Base-by-base conservation (phyloP, 2,329 filamentous ascomycete species). In the Pochonia chlamydosporia region DNA sequence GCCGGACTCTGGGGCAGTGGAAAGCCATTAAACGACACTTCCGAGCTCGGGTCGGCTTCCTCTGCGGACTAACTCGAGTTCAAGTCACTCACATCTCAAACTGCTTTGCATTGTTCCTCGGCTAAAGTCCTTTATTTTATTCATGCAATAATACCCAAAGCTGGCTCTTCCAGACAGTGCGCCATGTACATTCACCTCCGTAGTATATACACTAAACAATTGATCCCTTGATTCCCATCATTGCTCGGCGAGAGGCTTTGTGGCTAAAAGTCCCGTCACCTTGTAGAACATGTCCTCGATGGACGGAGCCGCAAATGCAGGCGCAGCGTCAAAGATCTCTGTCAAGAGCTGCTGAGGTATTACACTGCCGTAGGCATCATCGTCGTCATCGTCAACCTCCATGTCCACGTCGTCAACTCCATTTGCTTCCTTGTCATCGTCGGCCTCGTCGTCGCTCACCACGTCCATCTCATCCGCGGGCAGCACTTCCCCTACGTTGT, bases 201-300 rank as follows among this genome's bases (percentile, higher is more conserved):
- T 25, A 37, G 35, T 41, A 39, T 48, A 47, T 33, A 44, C 35
- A 44, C 31, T 36, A 20, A 18, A 26, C 31, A 23, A 21, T n/a
- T 20, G 16, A 13, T 14, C 5, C 20, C 10, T 31, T 11, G 24
- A n/a, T n/a, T 20, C 18, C 16, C 20, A n/a, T 35, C 18, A n/a
- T 36, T 30, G 30, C 35, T 46, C 39, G 16, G 24, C 49, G 23
- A 46, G 39, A 33, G 45, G 41, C 49, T 79, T 84, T 50, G 76
- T 70, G 1, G 78, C 76, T 61, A 86, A 81, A 9, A 69, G 56
- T 40, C 59, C 78, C 11, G 85, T 78, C 33, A 92, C 82, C 63
- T 82, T 80, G 63, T 85, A 82, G 60, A 91, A 90, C 69, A 89
- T 77, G 52, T 89, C 86, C 63, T 85, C 81, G 20, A 91, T 78